Conservation (phyloP, 345 rosid species). For the Reutealis trisperma region DNA sequence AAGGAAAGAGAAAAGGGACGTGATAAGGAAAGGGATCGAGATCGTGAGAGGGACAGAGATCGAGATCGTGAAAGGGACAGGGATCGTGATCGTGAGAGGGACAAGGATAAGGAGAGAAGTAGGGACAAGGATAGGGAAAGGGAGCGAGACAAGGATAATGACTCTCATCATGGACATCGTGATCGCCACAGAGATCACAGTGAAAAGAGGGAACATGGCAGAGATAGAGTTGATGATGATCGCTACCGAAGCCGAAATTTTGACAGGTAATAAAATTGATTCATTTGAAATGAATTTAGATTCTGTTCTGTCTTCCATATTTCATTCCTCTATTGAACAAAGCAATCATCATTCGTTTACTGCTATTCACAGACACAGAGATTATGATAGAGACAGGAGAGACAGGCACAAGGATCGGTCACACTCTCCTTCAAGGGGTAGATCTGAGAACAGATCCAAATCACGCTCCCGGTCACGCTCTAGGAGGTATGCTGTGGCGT, state of each 20-base stretch:
- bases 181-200: conserved; percentile 63
- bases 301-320: neutral
- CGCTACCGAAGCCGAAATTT: conserved; percentile 50
- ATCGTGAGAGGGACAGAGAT: conserved; percentile 26
- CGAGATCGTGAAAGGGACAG: too few relatives aligned
- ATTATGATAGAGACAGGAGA: conserved; percentile 72
- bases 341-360: neutral
- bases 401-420: conserved; percentile 58
- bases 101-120: conserved; percentile 43
- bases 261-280: conserved; percentile 57
- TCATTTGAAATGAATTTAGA: neutral
- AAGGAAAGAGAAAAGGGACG: conserved; percentile 34
- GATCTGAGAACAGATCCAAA: conserved; percentile 75
- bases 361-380: conserved; percentile 50
- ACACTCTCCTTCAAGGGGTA: conserved; percentile 59
- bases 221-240: conserved; percentile 75
- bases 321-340: neutral
- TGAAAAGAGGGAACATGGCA: conserved; percentile 78
- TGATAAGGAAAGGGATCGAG: conserved; percentile 33
- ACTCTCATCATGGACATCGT: conserved; percentile 60
- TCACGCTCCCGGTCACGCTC: conserved; percentile 71
- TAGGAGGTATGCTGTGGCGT: conserved; percentile 55
- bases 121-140: conserved; percentile 46
- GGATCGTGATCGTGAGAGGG: conserved; percentile 46
- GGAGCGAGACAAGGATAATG: conserved; percentile 52